Evolutionary conservation across 345 rosid species (phyloP).

Genomic region (Toxicodendron radicans): DNA sequence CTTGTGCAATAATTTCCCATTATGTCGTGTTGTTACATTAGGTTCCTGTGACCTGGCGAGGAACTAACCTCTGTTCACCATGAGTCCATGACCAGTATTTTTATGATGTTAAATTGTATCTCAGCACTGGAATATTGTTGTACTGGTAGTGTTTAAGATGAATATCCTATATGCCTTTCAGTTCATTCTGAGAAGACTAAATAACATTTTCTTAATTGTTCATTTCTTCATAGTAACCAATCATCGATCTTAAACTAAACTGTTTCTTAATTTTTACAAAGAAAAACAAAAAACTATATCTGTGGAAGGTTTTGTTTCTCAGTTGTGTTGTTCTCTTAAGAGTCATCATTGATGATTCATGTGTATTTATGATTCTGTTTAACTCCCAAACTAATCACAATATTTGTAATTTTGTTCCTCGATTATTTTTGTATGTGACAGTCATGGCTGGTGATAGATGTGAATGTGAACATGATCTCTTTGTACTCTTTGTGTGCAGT

Average conservation of each 20-base stretch:
- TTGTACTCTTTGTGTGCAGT: slow-evolving; percentile 43
- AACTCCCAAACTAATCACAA: not conserved
- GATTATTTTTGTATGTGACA: not conserved
- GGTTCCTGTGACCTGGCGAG: not conserved
- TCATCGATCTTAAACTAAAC: not conserved
- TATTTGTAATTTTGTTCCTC: not conserved
- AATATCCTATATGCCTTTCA: not conserved
- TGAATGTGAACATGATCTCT: not conserved
- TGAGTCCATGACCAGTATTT: not conserved
- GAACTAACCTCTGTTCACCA: not conserved
- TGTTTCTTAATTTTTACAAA: not conserved
- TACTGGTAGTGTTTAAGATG: not conserved
- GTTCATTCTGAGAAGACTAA: not conserved
- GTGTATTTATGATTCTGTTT: not conserved
- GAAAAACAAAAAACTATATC: not conserved
- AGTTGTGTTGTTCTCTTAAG: not conserved
- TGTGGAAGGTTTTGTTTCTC: not conserved
- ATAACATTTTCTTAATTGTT: not conserved
- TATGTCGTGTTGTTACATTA: not conserved
- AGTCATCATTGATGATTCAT: not conserved
- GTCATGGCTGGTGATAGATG: not conserved
- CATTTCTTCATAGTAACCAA: not conserved
- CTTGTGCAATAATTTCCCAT: not conserved
- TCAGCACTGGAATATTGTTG: not conserved
- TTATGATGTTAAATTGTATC: not conserved